phyloP scores from a whole-genome alignment of 225 moss, liverwort and hornwort species.

The Anthoceros angustus region DNA sequence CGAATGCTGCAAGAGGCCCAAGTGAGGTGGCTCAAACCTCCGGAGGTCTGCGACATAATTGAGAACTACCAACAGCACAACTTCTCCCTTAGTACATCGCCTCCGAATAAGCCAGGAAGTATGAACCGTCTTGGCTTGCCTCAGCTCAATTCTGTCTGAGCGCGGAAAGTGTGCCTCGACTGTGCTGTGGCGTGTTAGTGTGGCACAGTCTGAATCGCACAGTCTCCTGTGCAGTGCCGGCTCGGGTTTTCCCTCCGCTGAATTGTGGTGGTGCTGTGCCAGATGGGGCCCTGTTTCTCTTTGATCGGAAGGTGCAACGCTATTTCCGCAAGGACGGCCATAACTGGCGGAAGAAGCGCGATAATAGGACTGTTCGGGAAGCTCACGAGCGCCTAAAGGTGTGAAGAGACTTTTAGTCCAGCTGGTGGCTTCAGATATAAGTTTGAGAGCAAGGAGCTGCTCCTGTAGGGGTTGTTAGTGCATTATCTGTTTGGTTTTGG shows the following conservation, averaged over 20 bases:
- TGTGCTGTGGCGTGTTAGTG: background rate
- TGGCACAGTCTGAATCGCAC: background rate
- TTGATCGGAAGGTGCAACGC: slow-evolving; percentile 74
- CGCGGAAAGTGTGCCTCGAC: background rate
- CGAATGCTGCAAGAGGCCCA: slow-evolving; percentile 87
- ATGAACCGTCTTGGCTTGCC: background rate
- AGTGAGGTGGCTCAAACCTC: slow-evolving; percentile 66
- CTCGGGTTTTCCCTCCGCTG: background rate
- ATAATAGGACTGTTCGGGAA: slow-evolving; percentile 89
- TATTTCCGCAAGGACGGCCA: slow-evolving; percentile 97
- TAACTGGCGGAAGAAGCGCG: slow-evolving; percentile 99
- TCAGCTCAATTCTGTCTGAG: background rate
- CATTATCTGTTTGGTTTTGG: background rate
- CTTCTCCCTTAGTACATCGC: slow-evolving; percentile 78
- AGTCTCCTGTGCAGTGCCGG: background rate
- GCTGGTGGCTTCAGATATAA: background rate
- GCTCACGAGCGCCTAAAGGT: slow-evolving; percentile 89
- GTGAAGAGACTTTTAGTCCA: slow-evolving; percentile 4
- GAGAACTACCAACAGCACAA: slow-evolving; percentile 53
- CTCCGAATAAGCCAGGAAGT: slow-evolving; percentile 54
- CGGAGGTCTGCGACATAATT: slow-evolving; percentile 84
- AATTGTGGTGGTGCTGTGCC: slow-evolving; percentile 1
- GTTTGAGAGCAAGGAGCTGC: background rate
- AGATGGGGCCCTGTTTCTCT: slow-evolving; percentile 85
- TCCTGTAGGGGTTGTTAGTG: background rate